A percentile compares a stretch with the other conserved stretches of the same genome.
Conservation (phyloP, 306 rosid species). For the Citrullus colocynthis region DNA sequence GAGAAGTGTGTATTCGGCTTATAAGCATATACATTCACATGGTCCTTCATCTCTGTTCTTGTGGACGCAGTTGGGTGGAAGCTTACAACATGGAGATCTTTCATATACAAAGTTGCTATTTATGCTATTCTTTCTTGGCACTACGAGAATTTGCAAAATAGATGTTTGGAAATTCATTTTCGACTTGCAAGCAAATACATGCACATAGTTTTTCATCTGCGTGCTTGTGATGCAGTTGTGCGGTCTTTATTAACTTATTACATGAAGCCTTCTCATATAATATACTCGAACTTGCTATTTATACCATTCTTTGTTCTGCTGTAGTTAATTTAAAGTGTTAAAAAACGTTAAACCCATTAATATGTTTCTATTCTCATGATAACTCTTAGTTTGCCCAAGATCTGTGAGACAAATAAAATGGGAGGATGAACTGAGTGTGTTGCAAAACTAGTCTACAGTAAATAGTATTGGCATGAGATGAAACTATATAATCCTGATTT, state of each 20-base stretch:
- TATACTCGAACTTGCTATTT: not conserved
- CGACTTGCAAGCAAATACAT: not conserved
- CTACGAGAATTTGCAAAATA: not conserved
- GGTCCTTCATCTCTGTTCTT: not conserved
- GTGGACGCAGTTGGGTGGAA: not conserved
- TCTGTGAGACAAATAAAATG: not conserved
- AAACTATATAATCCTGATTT: not conserved
- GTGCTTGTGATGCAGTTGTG: not conserved
- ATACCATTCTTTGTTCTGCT: not conserved
- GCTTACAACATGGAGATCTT: not conserved
- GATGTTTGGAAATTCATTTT: not conserved
- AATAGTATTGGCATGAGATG: not conserved
- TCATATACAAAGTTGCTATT: not conserved
- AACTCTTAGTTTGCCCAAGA: not conserved
- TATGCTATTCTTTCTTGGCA: not conserved
- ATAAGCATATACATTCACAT: not conserved
- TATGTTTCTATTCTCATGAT: not conserved
- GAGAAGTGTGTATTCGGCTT: not conserved
- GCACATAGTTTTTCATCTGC: not conserved
- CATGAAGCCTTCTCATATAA: not conserved
- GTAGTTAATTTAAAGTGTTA: not conserved
- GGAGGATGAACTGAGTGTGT: not conserved
- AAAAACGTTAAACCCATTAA: not conserved
- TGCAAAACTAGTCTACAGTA: not conserved
- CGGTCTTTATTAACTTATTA: not conserved